phyloP scores from a whole-genome alignment of 2,329 filamentous ascomycete species.

The Diplocarpon mali region DNA sequence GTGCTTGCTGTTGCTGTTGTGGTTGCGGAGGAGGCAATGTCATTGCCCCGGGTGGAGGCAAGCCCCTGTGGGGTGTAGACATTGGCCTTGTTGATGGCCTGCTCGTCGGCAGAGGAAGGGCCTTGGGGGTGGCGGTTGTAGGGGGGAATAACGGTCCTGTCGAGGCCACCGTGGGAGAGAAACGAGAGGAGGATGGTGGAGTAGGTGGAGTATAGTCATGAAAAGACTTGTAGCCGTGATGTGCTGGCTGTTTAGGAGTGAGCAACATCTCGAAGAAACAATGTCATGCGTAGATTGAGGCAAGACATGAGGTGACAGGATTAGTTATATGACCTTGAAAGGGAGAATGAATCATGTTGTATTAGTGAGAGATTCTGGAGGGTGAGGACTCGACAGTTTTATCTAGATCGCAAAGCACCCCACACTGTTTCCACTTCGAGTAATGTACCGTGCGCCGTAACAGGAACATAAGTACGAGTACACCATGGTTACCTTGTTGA shows the following conservation, averaged over 20 bases:
- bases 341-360: too few species aligned
- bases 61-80: slow-evolving; percentile 57
- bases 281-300: slow-evolving; percentile 13
- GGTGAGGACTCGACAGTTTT: slow-evolving; percentile 23
- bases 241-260: slow-evolving; percentile 37
- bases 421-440: slow-evolving; percentile 21
- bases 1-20: slow-evolving; percentile 12
- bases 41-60: slow-evolving; percentile 59
- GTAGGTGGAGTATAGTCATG: slow-evolving; percentile 36
- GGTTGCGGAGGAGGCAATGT: slow-evolving; percentile 36
- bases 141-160: slow-evolving; percentile 25
- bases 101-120: slow-evolving; percentile 25
- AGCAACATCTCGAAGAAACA: slow-evolving; percentile 35
- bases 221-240: slow-evolving; percentile 35
- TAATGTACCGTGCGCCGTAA: slow-evolving; percentile 22
- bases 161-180: slow-evolving; percentile 30
- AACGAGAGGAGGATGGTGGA: slow-evolving; percentile 31
- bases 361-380: too few species aligned
- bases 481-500: slow-evolving; percentile 12
- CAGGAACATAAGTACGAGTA: slow-evolving; percentile 13
- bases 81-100: slow-evolving; percentile 44
- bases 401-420: slow-evolving; percentile 18
- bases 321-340: too few species aligned
- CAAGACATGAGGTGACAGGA: slow-evolving; percentile 22
- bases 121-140: slow-evolving; percentile 21